Base-by-base conservation (phyloP, 768 basidiomycete genomes). In the Steccherinum ochraceum region DNA sequence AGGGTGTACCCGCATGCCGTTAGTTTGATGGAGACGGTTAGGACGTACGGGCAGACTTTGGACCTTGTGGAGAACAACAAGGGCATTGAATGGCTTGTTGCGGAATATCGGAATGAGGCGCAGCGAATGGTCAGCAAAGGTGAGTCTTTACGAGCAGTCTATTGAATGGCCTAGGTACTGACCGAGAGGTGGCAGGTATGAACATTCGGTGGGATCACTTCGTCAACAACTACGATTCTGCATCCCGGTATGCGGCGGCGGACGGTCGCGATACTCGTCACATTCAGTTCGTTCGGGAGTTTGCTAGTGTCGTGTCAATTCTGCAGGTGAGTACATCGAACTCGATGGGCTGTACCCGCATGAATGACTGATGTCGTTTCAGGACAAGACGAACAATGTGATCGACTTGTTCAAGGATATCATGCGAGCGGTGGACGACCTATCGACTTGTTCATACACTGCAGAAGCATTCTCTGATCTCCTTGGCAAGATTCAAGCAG, bases 1-100 rank as follows among this genome's bases (percentile, higher is more conserved):
- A 74, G 93, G 58, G 94, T 98, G 53, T 99, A 99, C 65, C 94
- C 94, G 0, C 93, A 97, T 72, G 96, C 96, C 2, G 95, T 98
- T 57, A 93, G 90, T 61, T 68, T 93, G 67, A 98, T 98, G 95
- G 96, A 99, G 74, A 95, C 93, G 0, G 93, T 98, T n/a, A 75
- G 94, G 65, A 97, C 93, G 24, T 98, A 99, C 68, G 88, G 89
- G 18, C 96, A 99, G 72, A 96, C 92, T 0, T 70, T 96, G 64
- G 91, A 93, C 64, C 70, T 97, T 59, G 86, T 98, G 59, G 88
- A 96, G 64, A 78, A 77, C 40, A 91, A 97, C 65, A 86, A 86
- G 67, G 92, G 85, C 2, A 93, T 97, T 58, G 90, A 93, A 65
- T 91, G 91, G 79, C 75, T 99, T 39, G 86, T 97, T 2, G 95